Base-by-base conservation (phyloP, 2,329 filamentous ascomycete species). In the Colletotrichum magnum region DNA sequence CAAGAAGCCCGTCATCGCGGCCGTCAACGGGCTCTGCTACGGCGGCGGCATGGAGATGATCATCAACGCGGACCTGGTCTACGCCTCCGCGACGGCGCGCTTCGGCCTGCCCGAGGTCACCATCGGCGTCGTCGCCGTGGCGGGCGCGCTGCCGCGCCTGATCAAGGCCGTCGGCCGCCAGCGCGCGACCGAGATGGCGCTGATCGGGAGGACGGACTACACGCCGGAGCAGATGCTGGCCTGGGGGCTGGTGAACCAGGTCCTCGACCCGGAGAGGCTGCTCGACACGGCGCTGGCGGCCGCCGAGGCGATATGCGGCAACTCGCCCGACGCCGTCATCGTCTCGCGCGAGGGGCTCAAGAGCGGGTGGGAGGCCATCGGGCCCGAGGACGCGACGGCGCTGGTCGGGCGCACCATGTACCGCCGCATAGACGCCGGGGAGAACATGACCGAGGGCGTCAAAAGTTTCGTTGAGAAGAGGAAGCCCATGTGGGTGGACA, bases 11-110 rank as follows among this genome's bases (percentile, higher is more conserved):
- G 85, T 95, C 64, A 87, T 95, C 32, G 92, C 90, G 1, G 93
- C 93, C 1, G 91, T 95, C 21, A 93, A 94, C 75, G 93, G 93
- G 6, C 82, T 92, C 18, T 93, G 91, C 67, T 85, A 93, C 53
- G 93, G 93, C 43, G 93, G 93, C 61, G 93, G 92, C 2, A 90
- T 93, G 79, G 93, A 95, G 82, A 93, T 94, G 81, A 86, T 89
- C 13, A 82, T 92, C 57, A 94, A 94, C 79, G 88, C 87, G 71
- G 93, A 96, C 81, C 81, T 95, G 65, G 86, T 94, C 3, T 78
- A 95, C 39, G 92, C 92, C 4, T 81, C 85, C 2, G 76, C 80
- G 3, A 72, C 77, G 13, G 91, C 92, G 0, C 81, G 79, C 28
- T 94, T 95, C 75, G 88, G 86, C 1, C 83, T 95, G 6, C 92